Evolutionary conservation across 768 basidiomycete species (phyloP).

Genomic region (Auricularia heimuer): DNA sequence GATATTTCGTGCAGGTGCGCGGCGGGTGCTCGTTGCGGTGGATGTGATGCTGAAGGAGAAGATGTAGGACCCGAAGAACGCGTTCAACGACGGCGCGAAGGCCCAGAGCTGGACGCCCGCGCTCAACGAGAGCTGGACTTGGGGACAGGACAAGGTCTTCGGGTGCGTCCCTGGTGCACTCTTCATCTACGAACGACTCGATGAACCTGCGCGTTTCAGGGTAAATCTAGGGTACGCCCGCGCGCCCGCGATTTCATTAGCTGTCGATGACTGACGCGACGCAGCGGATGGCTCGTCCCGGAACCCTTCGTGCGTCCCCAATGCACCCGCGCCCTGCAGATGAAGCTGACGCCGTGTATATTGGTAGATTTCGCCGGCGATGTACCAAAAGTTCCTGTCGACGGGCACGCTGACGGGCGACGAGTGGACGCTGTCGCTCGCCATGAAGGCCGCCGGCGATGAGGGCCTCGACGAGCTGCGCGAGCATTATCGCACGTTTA

Average conservation of each 20-base stretch:
- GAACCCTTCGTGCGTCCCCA: constrained; percentile 47
- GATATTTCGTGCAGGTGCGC: constrained; percentile 37
- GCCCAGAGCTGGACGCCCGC: constrained; percentile 77
- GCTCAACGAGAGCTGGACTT: constrained; percentile 76
- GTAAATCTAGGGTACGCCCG: constrained; percentile 70
- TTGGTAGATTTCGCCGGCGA: constrained; percentile 46
- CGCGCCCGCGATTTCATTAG: constrained; percentile 83
- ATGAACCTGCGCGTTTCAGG: constrained; percentile 21
- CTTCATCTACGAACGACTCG: neutral
- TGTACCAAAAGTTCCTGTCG: constrained; percentile 59
- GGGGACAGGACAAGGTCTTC: constrained; percentile 59
- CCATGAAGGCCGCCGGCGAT: constrained; percentile 59
- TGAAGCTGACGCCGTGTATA: too few relatives aligned
- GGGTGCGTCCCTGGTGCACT: constrained; percentile 34
- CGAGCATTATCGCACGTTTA: constrained; percentile 88
- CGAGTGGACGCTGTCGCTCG: constrained; percentile 71
- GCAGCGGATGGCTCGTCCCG: constrained; percentile 55
- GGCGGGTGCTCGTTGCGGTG: too few relatives aligned
- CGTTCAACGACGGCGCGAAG: constrained; percentile 73
- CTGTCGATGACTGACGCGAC: constrained; percentile 25
- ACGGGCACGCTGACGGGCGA: constrained; percentile 46
- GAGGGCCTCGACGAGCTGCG: constrained; percentile 65
- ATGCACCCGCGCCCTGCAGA: too few relatives aligned
- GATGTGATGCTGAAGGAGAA: constrained; percentile 8
- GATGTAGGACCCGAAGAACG: constrained; percentile 54